These are phyloP conservation scores for Xylariomycetidae sp. DNA, from an alignment of 2,329 filamentous ascomycete species.

Conservation along the genomic window DNA sequence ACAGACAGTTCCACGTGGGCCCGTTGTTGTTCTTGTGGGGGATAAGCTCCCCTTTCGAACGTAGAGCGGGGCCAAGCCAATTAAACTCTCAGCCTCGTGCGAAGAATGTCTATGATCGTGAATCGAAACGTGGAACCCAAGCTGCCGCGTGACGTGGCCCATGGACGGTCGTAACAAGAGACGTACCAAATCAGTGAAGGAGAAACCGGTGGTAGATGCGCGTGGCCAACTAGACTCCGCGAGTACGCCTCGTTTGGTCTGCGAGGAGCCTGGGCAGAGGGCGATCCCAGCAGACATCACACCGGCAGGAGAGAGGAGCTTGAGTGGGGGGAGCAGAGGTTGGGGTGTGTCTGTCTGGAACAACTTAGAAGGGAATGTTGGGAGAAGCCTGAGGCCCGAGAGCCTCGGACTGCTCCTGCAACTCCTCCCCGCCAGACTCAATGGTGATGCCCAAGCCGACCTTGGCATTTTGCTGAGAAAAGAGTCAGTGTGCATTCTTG, in stretches of 20 bases:
- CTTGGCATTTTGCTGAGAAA: slow-evolving; percentile 79
- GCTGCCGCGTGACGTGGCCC: neutral
- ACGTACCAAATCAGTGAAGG: slow-evolving; percentile 4
- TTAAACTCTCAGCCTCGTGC: neutral
- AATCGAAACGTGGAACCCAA: neutral
- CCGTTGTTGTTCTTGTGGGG: neutral
- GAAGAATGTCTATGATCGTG: neutral
- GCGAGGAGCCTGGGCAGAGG: neutral
- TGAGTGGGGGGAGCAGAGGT: slow-evolving; percentile 12
- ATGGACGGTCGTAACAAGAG: no score
- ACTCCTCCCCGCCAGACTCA: slow-evolving; percentile 75
- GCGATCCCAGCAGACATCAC: slow-evolving; percentile 6
- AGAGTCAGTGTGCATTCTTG: slow-evolving; percentile 8
- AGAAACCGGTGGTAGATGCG: neutral
- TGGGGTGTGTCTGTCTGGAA: slow-evolving; percentile 7
- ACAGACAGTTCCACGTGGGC: neutral
- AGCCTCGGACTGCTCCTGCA: slow-evolving; percentile 76
- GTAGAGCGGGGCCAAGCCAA: neutral
- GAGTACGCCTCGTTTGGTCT: neutral
- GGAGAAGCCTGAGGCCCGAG: slow-evolving; percentile 45
- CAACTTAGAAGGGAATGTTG: slow-evolving; percentile 60
- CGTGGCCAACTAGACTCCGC: neutral
- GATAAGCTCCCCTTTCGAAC: neutral
- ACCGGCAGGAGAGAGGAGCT: slow-evolving; percentile 18
- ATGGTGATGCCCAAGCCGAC: slow-evolving; percentile 90